Evolutionary conservation across 1,284 basidiomycete species (phyloP), one percentile per base, ranked within the genome.

Genomic region (Trichosporon asahii): DNA sequence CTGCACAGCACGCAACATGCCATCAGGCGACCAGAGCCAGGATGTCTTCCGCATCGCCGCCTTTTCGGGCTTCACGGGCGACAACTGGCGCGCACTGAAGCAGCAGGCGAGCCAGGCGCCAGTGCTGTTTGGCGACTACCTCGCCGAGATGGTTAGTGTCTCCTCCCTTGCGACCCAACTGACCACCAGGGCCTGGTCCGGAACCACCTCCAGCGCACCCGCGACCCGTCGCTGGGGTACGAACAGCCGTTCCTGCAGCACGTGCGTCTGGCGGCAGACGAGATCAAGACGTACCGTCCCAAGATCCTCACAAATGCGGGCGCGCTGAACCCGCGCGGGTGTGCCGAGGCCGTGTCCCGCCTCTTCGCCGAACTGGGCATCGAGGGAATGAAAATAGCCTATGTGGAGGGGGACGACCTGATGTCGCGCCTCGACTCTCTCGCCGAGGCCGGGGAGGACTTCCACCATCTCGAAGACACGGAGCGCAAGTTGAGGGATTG

Each of bases 241-340:
- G 75, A 76, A 64, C 67, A 61, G 12, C 53, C 64, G 21, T 76
- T 76, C 65, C 65, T 76, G 37, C 63, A 57, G 9, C 75, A 76
- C 69, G 67, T 74, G 9, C 57, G 57, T 6, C 37, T 66, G 0
- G 72, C 73, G 11, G 69, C 72, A 0, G 64, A 69, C 3, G 66
- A 68, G 11, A 72, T 76, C 37, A 72, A 68, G 5, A 27, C 33
- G 27, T 70, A 70, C 31, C 66, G 66, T 2, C 71, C 67, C 44
- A 73, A 73, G 64, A 66, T 76, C 31, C 33, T 76, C 21, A 74
- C 75, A 4, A 74, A 76, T 33, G 75, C 75, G 3, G 75, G 75
- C 1, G 75, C 72, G 1, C 66, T 76, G 14, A 76, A 76, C 66
- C 72, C 75, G 21, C 27, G 40, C 14, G 72, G 69, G 7, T 33